A percentile compares a stretch with the other conserved stretches of the same genome.
Conservation (phyloP, 148 eudicot species). For the Heliamphora exappendiculata region DNA sequence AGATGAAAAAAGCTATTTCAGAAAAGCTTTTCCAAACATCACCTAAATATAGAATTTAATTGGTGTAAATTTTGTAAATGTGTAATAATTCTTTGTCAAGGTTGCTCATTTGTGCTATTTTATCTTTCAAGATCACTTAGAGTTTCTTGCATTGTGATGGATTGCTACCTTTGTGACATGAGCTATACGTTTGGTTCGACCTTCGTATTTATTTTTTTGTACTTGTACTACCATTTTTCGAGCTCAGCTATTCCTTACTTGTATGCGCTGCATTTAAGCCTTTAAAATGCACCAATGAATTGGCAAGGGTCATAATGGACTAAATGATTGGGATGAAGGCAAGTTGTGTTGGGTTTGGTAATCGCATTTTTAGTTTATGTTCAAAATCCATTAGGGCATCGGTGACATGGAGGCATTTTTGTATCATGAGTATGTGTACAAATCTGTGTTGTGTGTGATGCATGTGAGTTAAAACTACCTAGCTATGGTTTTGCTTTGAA, state of each 20-base stretch:
- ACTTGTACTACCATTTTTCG: not conserved
- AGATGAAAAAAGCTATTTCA: too few species aligned
- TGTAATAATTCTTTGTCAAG: too few species aligned
- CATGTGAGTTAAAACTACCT: not conserved
- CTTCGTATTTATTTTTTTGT: not conserved
- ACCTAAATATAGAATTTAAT: too few species aligned
- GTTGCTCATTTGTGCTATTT: too few species aligned
- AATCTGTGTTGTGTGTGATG: not conserved
- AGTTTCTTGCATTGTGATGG: too few species aligned
- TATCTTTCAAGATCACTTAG: too few species aligned
- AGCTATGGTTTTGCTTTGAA: not conserved
- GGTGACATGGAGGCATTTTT: not conserved
- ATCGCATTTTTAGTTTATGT: not conserved
- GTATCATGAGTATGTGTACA: not conserved
- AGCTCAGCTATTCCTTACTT: not conserved
- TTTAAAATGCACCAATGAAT: not conserved
- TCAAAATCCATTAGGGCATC: not conserved
- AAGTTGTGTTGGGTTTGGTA: not conserved
- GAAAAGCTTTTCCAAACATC: too few species aligned
- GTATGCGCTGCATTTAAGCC: not conserved
- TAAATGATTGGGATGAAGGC: not conserved
- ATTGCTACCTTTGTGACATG: too few species aligned
- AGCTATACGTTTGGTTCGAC: too few species aligned
- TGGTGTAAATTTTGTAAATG: too few species aligned
- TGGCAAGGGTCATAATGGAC: not conserved